Base-by-base conservation (phyloP, 1,139 yeast species). In the Geotrichum siamense region DNA sequence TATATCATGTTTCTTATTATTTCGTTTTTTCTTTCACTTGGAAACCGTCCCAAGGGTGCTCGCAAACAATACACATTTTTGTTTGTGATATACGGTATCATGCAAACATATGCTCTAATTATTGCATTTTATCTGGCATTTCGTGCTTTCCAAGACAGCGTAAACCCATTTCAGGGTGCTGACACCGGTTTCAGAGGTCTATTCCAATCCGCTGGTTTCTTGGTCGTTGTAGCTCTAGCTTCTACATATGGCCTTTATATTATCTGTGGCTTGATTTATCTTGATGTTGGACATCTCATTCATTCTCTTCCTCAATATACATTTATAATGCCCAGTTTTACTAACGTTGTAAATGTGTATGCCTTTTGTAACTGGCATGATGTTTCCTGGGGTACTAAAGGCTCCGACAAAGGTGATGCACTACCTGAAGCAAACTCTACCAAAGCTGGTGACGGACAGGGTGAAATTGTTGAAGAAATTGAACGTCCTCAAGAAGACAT, bases 341-440 rank as follows among this genome's bases (percentile, higher is more conserved):
- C 93, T 43, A 87, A 94, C 61, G 81, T 93, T 15, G 70, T 66
- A 25, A 65, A 63, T 44, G 70, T 89, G 33, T 89, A 85, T 67
- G 96, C 97, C 1, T 87, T 87, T 59, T 87, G 96, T 68, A 89
- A 89, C 62, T 82, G 94, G 49, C 96, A 89, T 64, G 97, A 89
- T 69, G 89, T 89, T 38, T 82, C 95, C 1, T 91, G 98, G 98
- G 98, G 98, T 59, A 91, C 98, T 0, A 91, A 91, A 61, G 97
- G 97, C 49, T 84, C 80, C 5, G 76, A 75, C 46, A 73, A 70
- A 48, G 78, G 80, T 1, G 75, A 73, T 49, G 77, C 76, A 20
- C 61, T 76, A 43, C 86, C 85, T 25, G 75, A 75, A 37, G 73
- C 65, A 29, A 60, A 55, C 56, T 67, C 66, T 53, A 70, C 63